phyloP scores from a whole-genome alignment of 1,284 basidiomycete species.

The Tremellales sp. region DNA sequence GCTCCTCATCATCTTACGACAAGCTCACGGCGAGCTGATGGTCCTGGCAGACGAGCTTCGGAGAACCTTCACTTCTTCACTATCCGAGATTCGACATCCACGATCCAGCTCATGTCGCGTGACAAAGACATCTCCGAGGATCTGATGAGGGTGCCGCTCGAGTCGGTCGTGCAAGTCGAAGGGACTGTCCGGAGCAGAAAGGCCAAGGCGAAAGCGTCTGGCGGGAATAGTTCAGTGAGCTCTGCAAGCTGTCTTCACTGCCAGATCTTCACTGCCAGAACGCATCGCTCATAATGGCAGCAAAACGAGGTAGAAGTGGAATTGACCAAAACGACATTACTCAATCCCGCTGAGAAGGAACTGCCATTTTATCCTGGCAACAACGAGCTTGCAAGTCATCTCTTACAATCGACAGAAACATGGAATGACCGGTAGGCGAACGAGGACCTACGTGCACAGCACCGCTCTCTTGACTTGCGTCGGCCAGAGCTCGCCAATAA shows the following conservation, averaged over 20 bases:
- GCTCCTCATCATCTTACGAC: constrained; percentile 8
- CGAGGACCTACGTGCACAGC: constrained; percentile 76
- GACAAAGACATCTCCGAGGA: constrained; percentile 45
- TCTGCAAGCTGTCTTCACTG: constrained; percentile 1
- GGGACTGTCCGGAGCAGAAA: constrained; percentile 67
- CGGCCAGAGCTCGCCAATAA: constrained; percentile 68
- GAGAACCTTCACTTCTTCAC: constrained; percentile 51
- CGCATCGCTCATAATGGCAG: constrained; percentile 1
- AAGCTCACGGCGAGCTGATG: not conserved
- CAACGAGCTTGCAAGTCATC: constrained; percentile 61
- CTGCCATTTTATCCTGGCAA: constrained; percentile 81
- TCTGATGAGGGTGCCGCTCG: constrained; percentile 63
- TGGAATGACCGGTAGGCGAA: constrained; percentile 58
- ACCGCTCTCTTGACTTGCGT: constrained; percentile 84
- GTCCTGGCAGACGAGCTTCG: constrained; percentile 47
- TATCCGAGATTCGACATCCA: constrained; percentile 70
- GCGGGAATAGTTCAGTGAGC: constrained; percentile 5
- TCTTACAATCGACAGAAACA: not conserved
- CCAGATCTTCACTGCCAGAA: constrained; percentile 5
- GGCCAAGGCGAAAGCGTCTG: constrained; percentile 52
- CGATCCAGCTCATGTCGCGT: constrained; percentile 64
- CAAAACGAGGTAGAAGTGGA: constrained; percentile 72
- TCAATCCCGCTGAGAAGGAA: constrained; percentile 67
- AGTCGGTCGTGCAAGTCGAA: constrained; percentile 69
- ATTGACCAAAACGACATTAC: constrained; percentile 63